A percentile compares a stretch with the other conserved stretches of the same genome.
phyloP scores from a whole-genome alignment of 2,329 filamentous ascomycete species.

The Colletotrichum tropicicola region DNA sequence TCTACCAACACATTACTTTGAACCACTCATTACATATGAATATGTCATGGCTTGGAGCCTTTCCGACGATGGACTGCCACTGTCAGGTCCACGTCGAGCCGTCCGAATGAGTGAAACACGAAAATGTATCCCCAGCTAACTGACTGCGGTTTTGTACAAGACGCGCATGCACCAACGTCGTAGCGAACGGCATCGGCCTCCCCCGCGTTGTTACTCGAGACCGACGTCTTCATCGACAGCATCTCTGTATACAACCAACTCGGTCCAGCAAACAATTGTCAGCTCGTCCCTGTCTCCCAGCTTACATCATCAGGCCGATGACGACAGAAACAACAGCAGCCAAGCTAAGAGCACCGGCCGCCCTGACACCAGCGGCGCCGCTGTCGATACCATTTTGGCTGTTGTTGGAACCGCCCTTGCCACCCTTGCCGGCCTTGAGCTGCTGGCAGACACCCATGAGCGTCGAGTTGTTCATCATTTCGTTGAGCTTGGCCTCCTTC shows the following conservation, averaged over 20 bases:
- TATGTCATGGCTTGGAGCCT: slow-evolving; percentile 21
- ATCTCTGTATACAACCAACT: background rate
- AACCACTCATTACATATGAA: slow-evolving; percentile 26
- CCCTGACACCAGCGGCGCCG: slow-evolving; percentile 15
- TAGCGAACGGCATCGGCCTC: slow-evolving; percentile 1
- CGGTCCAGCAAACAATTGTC: background rate
- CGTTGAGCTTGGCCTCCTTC: slow-evolving; percentile 27
- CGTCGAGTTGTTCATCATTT: slow-evolving; percentile 44
- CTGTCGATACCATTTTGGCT: slow-evolving; percentile 24
- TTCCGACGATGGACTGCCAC: slow-evolving; percentile 8
- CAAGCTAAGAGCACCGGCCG: slow-evolving; percentile 18
- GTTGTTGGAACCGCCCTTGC: slow-evolving; percentile 6
- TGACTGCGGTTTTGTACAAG: slow-evolving; percentile 20
- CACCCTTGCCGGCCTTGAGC: slow-evolving; percentile 16
- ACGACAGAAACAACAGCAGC: slow-evolving; percentile 20
- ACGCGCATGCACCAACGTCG: background rate
- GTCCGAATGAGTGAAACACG: slow-evolving; percentile 26
- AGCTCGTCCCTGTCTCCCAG: background rate
- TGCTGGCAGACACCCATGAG: slow-evolving; percentile 36
- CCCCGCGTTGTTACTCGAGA: slow-evolving; percentile 4
- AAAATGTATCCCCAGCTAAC: slow-evolving; percentile 6
- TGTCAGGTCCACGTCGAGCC: slow-evolving; percentile 14
- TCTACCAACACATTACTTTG: slow-evolving; percentile 24
- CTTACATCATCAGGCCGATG: slow-evolving; percentile 24
- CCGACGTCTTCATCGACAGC: background rate